These are phyloP conservation scores for Ceratonia siliqua DNA, from an alignment of 306 rosid species.

Conservation along the genomic window DNA sequence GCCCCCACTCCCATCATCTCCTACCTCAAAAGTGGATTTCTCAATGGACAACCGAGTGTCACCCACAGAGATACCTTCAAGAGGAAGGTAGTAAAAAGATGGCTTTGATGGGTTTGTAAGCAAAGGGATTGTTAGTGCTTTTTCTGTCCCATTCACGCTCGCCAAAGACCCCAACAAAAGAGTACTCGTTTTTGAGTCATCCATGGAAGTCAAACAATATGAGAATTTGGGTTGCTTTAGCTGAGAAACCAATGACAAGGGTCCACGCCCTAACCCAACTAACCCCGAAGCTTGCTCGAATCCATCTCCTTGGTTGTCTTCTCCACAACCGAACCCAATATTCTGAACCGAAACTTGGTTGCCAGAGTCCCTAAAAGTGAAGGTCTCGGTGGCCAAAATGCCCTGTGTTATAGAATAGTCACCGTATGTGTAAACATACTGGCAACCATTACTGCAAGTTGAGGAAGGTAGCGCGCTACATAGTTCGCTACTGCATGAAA, in stretches of 20 bases:
- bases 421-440: constrained; percentile 72
- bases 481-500: constrained; percentile 50
- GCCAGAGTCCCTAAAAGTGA: constrained; percentile 55
- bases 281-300: constrained; percentile 79
- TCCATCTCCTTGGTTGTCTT: constrained; percentile 77
- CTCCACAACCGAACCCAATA: constrained; percentile 85
- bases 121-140: constrained; percentile 51
- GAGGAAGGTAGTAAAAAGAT: constrained; percentile 77
- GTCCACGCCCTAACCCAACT: constrained; percentile 85
- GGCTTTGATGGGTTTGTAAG: constrained; percentile 70
- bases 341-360: constrained; percentile 33
- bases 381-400: constrained; percentile 66
- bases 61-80: constrained; percentile 83
- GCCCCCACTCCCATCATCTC: constrained; percentile 82
- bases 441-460: constrained; percentile 58
- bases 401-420: constrained; percentile 80
- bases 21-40: constrained; percentile 53
- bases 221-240: constrained; percentile 69
- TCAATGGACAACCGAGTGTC: constrained; percentile 45
- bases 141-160: constrained; percentile 30
- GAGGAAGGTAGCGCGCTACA: constrained; percentile 64
- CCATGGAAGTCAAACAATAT: constrained; percentile 77
- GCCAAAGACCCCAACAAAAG: constrained; percentile 68
- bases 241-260: constrained; percentile 82
- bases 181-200: constrained; percentile 54